Conservation (phyloP, 2,329 filamentous ascomycete species). For the Orbilia oligospora region DNA sequence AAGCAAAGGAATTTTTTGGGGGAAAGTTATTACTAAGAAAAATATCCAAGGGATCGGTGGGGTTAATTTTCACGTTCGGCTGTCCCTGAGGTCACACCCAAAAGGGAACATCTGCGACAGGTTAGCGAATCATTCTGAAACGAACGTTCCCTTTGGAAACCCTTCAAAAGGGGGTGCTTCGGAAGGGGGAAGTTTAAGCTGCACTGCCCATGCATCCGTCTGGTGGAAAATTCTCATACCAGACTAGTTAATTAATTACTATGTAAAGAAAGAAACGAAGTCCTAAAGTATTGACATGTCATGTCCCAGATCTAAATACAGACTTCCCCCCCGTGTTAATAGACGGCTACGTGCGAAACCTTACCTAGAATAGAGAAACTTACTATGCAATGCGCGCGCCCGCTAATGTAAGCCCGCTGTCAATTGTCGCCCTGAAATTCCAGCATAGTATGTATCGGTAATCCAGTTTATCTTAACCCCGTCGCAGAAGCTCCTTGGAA, state of each 20-base stretch:
- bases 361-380: constrained; percentile 24
- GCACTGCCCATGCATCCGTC: constrained; percentile 1
- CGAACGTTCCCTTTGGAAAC: constrained; percentile 16
- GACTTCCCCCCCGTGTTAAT: constrained; percentile 12
- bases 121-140: constrained; percentile 60
- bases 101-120: constrained; percentile 36
- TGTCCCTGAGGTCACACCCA: constrained; percentile 1
- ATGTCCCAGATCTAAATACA: constrained; percentile 48
- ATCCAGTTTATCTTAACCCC: not conserved
- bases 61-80: not conserved
- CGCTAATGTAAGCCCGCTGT: constrained; percentile 8
- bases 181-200: not conserved
- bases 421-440: constrained; percentile 16
- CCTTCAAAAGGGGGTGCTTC: constrained; percentile 19
- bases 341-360: not conserved
- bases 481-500: constrained; percentile 9
- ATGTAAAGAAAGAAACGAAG: not conserved
- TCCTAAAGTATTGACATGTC: constrained; percentile 32
- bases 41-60: constrained; percentile 2
- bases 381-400: constrained; percentile 23
- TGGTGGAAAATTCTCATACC: constrained; percentile 22
- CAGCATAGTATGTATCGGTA: not conserved
- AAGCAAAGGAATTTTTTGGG: constrained; percentile 2
- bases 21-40: not conserved
- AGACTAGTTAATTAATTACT: too few relatives aligned